Conservation (phyloP, 176 grass and related monocot genomes). For the Tillandsia fasciculata region DNA sequence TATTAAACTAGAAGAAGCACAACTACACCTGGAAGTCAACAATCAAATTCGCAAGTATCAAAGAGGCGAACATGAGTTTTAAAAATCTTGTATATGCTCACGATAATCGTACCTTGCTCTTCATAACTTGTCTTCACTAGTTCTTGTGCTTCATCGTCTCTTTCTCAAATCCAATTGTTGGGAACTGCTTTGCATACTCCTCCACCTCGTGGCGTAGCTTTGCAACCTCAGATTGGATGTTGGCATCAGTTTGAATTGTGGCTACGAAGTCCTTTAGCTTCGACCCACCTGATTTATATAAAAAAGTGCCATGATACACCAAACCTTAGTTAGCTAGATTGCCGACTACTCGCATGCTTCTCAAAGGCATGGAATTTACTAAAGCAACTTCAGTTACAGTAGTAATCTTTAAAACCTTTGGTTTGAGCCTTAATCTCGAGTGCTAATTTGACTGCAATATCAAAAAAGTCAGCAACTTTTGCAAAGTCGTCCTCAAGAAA, state of each 20-base stretch:
- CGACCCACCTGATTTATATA: constrained; percentile 43
- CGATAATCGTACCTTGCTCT: background rate
- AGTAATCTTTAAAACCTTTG: constrained; percentile 38
- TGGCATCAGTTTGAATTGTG: constrained; percentile 61
- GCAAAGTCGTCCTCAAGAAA: constrained; percentile 95
- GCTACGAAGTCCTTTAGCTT: constrained; percentile 97
- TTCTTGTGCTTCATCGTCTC: constrained; percentile 95
- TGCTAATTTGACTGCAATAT: constrained; percentile 67
- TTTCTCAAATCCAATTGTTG: constrained; percentile 98
- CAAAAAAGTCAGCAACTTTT: constrained; percentile 91
- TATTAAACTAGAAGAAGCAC: background rate
- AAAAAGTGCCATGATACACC: constrained; percentile 2
- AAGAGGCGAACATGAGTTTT: background rate
- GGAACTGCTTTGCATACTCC: constrained; percentile 95
- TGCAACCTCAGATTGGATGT: constrained; percentile 73
- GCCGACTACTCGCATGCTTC: background rate
- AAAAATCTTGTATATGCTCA: background rate
- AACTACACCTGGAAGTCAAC: background rate
- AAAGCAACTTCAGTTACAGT: constrained; percentile 4
- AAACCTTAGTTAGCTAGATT: background rate
- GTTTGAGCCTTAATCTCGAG: constrained; percentile 74
- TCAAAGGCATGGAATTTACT: background rate
- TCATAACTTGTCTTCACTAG: constrained; percentile 11
- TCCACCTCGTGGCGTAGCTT: constrained; percentile 84
- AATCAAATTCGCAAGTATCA: background rate